Conservation (phyloP, 2,329 filamentous ascomycete species). For the Botrytis elliptica region DNA sequence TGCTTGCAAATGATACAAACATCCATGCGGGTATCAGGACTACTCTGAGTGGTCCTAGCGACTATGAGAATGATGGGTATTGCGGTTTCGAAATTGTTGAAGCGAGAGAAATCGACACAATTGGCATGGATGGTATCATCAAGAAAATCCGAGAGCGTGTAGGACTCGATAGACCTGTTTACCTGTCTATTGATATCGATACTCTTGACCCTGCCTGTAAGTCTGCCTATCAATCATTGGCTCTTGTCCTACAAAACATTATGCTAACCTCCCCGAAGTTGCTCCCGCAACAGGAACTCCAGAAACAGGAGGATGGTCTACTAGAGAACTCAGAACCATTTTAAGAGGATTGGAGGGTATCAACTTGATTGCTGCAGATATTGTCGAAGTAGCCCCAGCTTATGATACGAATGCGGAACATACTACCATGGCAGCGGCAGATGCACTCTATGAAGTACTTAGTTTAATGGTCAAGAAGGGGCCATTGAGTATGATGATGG, state of each 20-base stretch:
- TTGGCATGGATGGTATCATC: constrained; percentile 72
- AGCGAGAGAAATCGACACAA: constrained; percentile 67
- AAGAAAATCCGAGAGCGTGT: constrained; percentile 74
- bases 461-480: constrained; percentile 80
- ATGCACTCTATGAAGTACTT: constrained; percentile 75
- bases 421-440: constrained; percentile 70
- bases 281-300: constrained; percentile 74
- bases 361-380: constrained; percentile 68
- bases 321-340: constrained; percentile 70
- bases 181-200: constrained; percentile 84
- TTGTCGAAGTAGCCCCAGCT: constrained; percentile 71
- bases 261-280: constrained; percentile 43
- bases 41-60: constrained; percentile 72
- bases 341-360: constrained; percentile 66
- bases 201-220: constrained; percentile 78
- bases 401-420: constrained; percentile 72
- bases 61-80: constrained; percentile 84
- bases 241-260: not conserved
- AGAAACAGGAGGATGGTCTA: constrained; percentile 75
- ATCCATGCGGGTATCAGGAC: constrained; percentile 87
- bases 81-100: constrained; percentile 82
- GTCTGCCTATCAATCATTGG: constrained; percentile 31
- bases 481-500: constrained; percentile 55
- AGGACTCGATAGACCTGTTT: constrained; percentile 71
- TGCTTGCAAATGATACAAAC: constrained; percentile 78